These are phyloP conservation scores for Solanum sejunctum DNA, from an alignment of 257 asterid genomes.

Conservation along the genomic window DNA sequence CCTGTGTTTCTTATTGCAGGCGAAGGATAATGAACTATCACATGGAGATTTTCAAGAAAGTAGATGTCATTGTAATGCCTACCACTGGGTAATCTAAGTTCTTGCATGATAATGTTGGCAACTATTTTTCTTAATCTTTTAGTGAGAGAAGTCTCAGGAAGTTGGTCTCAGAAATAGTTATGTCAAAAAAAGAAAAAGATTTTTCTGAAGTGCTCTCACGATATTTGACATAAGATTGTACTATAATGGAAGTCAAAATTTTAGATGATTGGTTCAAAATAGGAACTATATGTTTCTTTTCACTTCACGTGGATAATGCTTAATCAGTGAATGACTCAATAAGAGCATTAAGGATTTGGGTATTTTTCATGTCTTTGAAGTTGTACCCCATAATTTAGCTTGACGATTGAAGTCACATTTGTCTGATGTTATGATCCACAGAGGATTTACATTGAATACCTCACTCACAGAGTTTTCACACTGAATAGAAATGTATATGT, in stretches of 20 bases:
- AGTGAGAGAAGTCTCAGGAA: neutral
- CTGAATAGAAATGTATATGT: neutral
- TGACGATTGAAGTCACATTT: neutral
- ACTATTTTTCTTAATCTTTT: neutral
- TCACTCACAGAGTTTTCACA: neutral
- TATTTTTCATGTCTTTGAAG: neutral
- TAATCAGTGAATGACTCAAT: neutral
- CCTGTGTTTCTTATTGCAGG: conserved; percentile 23
- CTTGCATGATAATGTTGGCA: neutral
- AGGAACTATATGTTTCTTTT: neutral
- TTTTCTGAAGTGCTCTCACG: neutral
- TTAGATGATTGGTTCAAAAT: neutral
- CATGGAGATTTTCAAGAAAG: conserved; percentile 64
- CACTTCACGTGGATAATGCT: neutral
- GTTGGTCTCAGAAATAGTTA: neutral
- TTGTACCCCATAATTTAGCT: neutral
- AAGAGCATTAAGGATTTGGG: neutral
- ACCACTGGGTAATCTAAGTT: conserved; percentile 60
- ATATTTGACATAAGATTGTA: neutral
- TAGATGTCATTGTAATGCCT: conserved; percentile 84
- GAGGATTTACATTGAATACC: neutral
- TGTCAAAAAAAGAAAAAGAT: neutral
- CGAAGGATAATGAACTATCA: conserved; percentile 78
- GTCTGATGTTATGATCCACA: neutral
- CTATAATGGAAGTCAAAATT: neutral